phyloP scores from a whole-genome alignment of 2,329 filamentous ascomycete species.

The Cytospora paraplurivora region DNA sequence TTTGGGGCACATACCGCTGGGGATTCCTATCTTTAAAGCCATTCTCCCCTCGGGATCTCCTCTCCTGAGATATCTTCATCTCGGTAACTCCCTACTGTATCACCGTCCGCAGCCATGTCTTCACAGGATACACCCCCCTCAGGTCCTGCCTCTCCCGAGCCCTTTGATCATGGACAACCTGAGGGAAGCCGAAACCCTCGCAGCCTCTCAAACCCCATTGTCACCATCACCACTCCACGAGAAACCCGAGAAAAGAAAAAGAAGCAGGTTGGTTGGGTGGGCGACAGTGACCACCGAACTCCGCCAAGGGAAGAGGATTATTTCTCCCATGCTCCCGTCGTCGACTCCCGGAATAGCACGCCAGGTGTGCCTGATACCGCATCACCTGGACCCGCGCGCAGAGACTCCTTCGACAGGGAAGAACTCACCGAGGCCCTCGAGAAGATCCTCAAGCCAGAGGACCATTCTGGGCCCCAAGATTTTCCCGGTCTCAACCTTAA shows the following conservation, averaged over 20 bases:
- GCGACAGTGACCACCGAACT: constrained; percentile 27
- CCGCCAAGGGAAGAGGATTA: constrained; percentile 26
- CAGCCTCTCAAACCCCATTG: constrained; percentile 14
- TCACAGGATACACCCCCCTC: constrained; percentile 17
- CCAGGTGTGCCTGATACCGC: constrained; percentile 17
- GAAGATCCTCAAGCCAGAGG: constrained; percentile 33
- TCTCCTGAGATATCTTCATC: constrained; percentile 18
- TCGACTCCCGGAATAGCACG: constrained; percentile 28
- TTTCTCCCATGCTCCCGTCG: constrained; percentile 25
- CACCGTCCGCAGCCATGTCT: constrained; percentile 6
- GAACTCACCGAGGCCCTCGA: constrained; percentile 34
- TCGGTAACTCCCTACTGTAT: constrained; percentile 13
- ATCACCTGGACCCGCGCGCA: constrained; percentile 19
- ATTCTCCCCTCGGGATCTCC: constrained; percentile 1
- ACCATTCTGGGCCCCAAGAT: constrained; percentile 25
- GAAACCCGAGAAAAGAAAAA: constrained; percentile 32
- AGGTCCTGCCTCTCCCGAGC: constrained; percentile 13
- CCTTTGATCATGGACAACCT: constrained; percentile 8
- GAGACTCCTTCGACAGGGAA: constrained; percentile 34
- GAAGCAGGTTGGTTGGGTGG: constrained; percentile 36
- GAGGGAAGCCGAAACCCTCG: constrained; percentile 2
- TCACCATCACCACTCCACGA: constrained; percentile 23
- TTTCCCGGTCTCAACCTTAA: constrained; percentile 18
- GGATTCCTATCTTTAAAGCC: background rate
- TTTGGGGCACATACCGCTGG: constrained; percentile 16